Evolutionary conservation across 305 asterid genomes (phyloP).

Genomic region (Nicotiana rustica): DNA sequence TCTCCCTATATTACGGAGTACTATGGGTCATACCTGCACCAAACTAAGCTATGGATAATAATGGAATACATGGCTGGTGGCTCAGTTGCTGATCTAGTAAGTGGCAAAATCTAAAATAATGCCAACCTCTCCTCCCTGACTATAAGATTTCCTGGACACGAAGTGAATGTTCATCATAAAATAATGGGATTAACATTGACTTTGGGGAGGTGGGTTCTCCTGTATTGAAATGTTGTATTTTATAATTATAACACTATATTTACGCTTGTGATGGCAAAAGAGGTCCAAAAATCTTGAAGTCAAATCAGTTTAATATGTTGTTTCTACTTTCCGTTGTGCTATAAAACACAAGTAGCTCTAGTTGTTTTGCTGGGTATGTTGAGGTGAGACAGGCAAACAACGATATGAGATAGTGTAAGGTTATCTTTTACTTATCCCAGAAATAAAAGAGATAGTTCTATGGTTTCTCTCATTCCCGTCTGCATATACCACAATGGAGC

Average conservation of each 20-base stretch:
- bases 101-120: conserved; percentile 43
- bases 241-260: no score
- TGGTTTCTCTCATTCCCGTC: conserved; percentile 27
- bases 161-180: conserved; percentile 16
- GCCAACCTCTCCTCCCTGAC: conserved; percentile 18
- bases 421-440: conserved; percentile 23
- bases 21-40: conserved; percentile 81
- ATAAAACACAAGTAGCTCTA: conserved; percentile 6
- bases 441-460: not conserved
- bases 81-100: conserved; percentile 96
- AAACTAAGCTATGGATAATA: conserved; percentile 93
- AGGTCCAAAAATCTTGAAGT: conserved; percentile 6
- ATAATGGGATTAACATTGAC: conserved; percentile 22
- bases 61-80: conserved; percentile 99
- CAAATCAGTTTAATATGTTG: conserved; percentile 9
- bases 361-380: not conserved
- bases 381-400: conserved; percentile 24
- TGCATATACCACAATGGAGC: conserved; percentile 4
- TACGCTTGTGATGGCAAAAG: no score
- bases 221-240: no score
- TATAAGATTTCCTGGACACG: conserved; percentile 13
- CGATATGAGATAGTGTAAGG: conserved; percentile 21
- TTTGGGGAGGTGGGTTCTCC: not conserved
- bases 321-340: not conserved
- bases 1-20: conserved; percentile 91